These are phyloP conservation scores for Ogataea pilisensis DNA, from an alignment of 805 yeast genomes.

Conservation along the genomic window DNA sequence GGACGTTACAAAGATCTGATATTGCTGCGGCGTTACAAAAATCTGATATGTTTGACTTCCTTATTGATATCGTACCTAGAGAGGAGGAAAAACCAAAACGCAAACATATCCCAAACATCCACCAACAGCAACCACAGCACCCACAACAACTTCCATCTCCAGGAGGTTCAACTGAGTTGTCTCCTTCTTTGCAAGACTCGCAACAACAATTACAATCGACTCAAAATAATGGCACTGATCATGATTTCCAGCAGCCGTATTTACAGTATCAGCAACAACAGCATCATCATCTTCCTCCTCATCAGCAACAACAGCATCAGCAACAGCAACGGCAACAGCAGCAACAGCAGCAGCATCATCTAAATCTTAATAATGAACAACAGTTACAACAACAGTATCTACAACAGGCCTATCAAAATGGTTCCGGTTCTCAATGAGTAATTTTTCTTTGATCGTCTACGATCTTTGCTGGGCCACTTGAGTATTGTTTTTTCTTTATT, in stretches of 20 bases:
- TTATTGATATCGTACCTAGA: slow-evolving; percentile 93
- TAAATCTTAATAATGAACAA: slow-evolving; percentile 2
- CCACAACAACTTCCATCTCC: slow-evolving; percentile 1
- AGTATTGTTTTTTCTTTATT: too few relatives aligned
- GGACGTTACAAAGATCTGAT: slow-evolving; percentile 91
- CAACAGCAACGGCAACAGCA: slow-evolving; percentile 14
- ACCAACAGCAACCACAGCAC: slow-evolving; percentile 16
- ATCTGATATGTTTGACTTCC: slow-evolving; percentile 94
- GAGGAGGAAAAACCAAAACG: slow-evolving; percentile 64
- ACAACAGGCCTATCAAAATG: slow-evolving; percentile 9
- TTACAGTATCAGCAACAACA: slow-evolving; percentile 14
- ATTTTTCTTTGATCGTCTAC: too few relatives aligned
- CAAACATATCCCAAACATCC: slow-evolving; percentile 19
- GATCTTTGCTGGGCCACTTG: too few relatives aligned
- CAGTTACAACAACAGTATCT: slow-evolving; percentile 8
- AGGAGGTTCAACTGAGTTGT: neutral
- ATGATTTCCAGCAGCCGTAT: slow-evolving; percentile 19
- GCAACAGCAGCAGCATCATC: slow-evolving; percentile 14
- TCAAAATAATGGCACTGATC: slow-evolving; percentile 6
- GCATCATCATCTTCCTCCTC: slow-evolving; percentile 17
- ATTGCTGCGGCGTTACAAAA: slow-evolving; percentile 93
- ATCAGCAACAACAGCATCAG: slow-evolving; percentile 12
- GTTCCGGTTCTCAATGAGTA: neutral
- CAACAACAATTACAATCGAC: neutral
- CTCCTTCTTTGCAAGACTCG: slow-evolving; percentile 3